Percentiles rank a stretch among this genome's conserved stretches.
Conservation (phyloP, 352 stramenopile species). For the Detonula confervacea region DNA sequence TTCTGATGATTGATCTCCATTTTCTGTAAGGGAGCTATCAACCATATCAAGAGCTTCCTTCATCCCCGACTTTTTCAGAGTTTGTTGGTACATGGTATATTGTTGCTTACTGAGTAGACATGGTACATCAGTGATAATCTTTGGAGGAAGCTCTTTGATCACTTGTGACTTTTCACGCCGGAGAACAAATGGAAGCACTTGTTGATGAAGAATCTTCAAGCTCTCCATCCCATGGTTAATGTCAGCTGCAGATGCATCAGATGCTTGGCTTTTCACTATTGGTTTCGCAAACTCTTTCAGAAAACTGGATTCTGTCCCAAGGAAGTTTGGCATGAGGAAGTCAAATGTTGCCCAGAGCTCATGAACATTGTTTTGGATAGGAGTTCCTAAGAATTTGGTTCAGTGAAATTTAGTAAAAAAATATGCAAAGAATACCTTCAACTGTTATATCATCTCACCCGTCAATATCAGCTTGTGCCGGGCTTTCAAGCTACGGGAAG, state of each 20-base stretch:
- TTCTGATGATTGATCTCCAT: conserved; percentile 14
- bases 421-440: too few species aligned
- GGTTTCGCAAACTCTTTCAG: conserved; percentile 75
- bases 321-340: conserved; percentile 97
- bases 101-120: conserved; percentile 91
- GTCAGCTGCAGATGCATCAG: conserved; percentile 61
- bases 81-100: conserved; percentile 86
- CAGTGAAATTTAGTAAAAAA: too few species aligned
- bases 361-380: conserved; percentile 96
- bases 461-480: conserved; percentile 93
- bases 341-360: conserved; percentile 98
- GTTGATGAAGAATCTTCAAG: conserved; percentile 92
- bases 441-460: conserved; percentile 22
- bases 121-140: conserved; percentile 95
- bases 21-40: conserved; percentile 38
- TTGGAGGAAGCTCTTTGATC: conserved; percentile 95
- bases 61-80: conserved; percentile 51
- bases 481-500: conserved; percentile 87
- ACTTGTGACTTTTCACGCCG: conserved; percentile 96
- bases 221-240: conserved; percentile 87
- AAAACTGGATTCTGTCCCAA: conserved; percentile 86
- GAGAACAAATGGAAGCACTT: conserved; percentile 97
- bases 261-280: conserved; percentile 75
- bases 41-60: conserved; percentile 62
- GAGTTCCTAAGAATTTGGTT: too few species aligned